phyloP scores from a whole-genome alignment of 1,139 yeast genomes.

The Diutina ranongensis region DNA sequence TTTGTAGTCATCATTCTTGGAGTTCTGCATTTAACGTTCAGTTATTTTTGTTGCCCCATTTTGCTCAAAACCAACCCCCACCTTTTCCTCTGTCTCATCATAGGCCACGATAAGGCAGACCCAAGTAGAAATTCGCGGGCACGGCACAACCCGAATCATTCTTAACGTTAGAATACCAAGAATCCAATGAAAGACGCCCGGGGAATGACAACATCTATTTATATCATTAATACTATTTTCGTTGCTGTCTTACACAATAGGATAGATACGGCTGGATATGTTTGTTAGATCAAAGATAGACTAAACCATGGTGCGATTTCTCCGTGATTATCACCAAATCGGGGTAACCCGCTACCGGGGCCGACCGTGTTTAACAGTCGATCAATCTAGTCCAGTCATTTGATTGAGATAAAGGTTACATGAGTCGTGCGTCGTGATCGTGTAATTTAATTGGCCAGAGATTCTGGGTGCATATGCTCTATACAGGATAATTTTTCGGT shows the following conservation, averaged over 20 bases:
- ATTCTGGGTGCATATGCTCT: constrained; percentile 6
- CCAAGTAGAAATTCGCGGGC: neutral
- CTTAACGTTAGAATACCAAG: no score
- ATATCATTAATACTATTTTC: no score
- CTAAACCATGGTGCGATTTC: no score
- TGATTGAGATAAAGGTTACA: constrained; percentile 4
- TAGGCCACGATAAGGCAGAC: neutral
- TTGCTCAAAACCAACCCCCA: neutral
- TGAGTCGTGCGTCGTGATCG: neutral
- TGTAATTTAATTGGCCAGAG: constrained; percentile 10
- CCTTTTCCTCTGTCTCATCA: neutral
- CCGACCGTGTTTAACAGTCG: neutral
- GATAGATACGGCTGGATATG: neutral
- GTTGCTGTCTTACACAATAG: neutral
- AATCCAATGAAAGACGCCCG: no score
- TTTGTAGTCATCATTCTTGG: no score
- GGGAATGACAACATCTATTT: no score
- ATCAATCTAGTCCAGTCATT: neutral
- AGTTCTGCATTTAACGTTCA: no score
- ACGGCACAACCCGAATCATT: neutral
- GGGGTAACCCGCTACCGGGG: neutral
- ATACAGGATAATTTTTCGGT: constrained; percentile 6
- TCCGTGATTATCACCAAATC: neutral
- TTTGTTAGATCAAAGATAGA: neutral
- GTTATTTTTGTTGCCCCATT: no score